These are phyloP conservation scores for Hymenoscyphus scutula DNA, from an alignment of 2,329 filamentous ascomycete species.

Conservation along the genomic window DNA sequence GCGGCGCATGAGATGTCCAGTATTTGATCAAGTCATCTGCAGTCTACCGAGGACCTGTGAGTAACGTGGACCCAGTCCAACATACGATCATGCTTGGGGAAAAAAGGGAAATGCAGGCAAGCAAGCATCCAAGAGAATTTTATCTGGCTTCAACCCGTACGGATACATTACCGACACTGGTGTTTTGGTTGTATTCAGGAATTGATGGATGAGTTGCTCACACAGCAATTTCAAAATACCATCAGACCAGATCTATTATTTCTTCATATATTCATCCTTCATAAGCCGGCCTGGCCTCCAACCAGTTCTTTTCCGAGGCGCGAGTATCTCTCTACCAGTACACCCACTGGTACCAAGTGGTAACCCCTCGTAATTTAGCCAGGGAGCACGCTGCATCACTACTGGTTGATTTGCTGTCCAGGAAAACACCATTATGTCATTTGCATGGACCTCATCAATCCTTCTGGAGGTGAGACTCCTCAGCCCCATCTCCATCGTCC, in stretches of 20 bases:
- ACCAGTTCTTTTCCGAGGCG: too few species aligned
- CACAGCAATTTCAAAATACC: not conserved
- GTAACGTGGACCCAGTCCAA: not conserved
- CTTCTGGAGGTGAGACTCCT: not conserved
- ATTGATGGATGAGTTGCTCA: not conserved
- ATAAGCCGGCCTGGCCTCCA: not conserved
- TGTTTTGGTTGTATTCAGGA: too few species aligned
- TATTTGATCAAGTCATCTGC: slow-evolving; percentile 2
- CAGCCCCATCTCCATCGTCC: not conserved
- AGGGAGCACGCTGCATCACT: slow-evolving; percentile 10
- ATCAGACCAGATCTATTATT: not conserved
- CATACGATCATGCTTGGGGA: not conserved
- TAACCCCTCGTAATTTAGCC: not conserved
- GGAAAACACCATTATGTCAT: slow-evolving; percentile 18
- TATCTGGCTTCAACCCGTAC: too few species aligned
- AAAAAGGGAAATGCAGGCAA: not conserved
- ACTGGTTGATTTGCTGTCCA: slow-evolving; percentile 14
- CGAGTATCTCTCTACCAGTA: not conserved
- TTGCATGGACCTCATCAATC: slow-evolving; percentile 11
- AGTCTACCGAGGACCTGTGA: not conserved
- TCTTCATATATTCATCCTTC: not conserved
- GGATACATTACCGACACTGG: too few species aligned
- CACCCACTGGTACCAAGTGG: not conserved
- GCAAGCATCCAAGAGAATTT: too few species aligned
- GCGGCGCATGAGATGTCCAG: not conserved